Conservation (phyloP, 2,329 filamentous ascomycete species). For the Cladosporium sp. region DNA sequence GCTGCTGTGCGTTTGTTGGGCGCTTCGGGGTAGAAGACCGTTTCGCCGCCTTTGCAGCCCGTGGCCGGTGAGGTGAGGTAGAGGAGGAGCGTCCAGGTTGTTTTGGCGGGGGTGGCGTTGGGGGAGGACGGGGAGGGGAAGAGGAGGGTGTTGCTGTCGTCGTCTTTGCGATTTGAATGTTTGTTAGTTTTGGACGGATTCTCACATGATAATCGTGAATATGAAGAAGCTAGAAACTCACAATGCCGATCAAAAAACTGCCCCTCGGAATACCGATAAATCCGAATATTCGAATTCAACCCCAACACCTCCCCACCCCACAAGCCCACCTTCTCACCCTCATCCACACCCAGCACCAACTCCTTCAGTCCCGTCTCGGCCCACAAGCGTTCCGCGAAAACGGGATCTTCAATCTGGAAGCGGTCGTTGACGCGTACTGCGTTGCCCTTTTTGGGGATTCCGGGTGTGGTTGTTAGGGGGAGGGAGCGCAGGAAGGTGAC, state of each 20-base stretch:
- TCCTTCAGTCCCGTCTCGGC: slow-evolving; percentile 67
- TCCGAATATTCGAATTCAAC: slow-evolving; percentile 79
- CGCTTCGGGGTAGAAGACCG: slow-evolving; percentile 76
- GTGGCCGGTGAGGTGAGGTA: slow-evolving; percentile 74
- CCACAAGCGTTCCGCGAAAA: slow-evolving; percentile 74
- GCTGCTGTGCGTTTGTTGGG: slow-evolving; percentile 36
- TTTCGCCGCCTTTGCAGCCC: slow-evolving; percentile 79
- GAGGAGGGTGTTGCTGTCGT: slow-evolving; percentile 73
- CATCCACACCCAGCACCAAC: slow-evolving; percentile 35
- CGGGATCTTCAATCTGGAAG: slow-evolving; percentile 72
- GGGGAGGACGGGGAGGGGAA: slow-evolving; percentile 44
- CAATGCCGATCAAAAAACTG: slow-evolving; percentile 94
- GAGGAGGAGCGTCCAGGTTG: slow-evolving; percentile 86
- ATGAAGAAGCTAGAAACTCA: slow-evolving; percentile 50
- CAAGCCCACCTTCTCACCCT: slow-evolving; percentile 32
- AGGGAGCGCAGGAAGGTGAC: slow-evolving; percentile 66
- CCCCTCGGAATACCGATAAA: slow-evolving; percentile 79
- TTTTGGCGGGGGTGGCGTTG: slow-evolving; percentile 53
- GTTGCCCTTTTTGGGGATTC: slow-evolving; percentile 71
- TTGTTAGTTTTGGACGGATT: background rate
- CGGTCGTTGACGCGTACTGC: slow-evolving; percentile 85
- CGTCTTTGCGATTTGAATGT: slow-evolving; percentile 55
- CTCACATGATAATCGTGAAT: too few species aligned
- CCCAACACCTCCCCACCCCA: slow-evolving; percentile 84
- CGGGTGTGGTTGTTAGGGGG: slow-evolving; percentile 71